These are phyloP conservation scores for Parasarocladium wereldwijsianum DNA, from an alignment of 2,329 filamentous ascomycete species.

Conservation along the genomic window DNA sequence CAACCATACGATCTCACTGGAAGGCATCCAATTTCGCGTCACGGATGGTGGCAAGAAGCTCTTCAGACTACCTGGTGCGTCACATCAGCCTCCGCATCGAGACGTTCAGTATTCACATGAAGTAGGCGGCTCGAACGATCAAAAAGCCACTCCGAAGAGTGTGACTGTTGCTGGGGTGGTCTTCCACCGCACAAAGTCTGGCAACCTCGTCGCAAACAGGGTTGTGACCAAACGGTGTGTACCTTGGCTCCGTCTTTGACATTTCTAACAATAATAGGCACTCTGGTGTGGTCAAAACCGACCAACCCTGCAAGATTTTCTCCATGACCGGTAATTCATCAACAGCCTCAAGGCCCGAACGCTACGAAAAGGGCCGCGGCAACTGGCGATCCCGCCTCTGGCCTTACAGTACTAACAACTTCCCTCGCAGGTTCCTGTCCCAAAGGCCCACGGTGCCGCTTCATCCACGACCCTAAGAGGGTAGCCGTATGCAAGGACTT, in stretches of 20 bases:
- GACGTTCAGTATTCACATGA: too few species aligned
- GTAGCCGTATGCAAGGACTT: conserved; percentile 85
- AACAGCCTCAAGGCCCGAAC: not conserved
- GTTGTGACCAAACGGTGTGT: conserved; percentile 65
- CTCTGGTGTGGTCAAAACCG: conserved; percentile 41
- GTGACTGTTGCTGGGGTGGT: conserved; percentile 60
- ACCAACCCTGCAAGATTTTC: conserved; percentile 60
- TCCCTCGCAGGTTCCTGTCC: conserved; percentile 59
- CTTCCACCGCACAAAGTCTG: conserved; percentile 75
- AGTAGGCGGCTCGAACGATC: conserved; percentile 42
- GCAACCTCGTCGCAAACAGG: conserved; percentile 69
- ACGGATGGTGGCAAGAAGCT: conserved; percentile 72
- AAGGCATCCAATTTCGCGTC: conserved; percentile 61
- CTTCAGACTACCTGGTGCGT: conserved; percentile 52
- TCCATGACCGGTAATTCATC: conserved; percentile 53
- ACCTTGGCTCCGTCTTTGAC: conserved; percentile 5
- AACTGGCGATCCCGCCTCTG: not conserved
- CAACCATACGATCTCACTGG: conserved; percentile 49
- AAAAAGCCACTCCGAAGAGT: conserved; percentile 59
- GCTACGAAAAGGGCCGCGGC: not conserved
- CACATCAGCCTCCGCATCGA: not conserved
- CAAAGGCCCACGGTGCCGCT: conserved; percentile 67
- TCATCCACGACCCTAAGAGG: conserved; percentile 70
- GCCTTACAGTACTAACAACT: conserved; percentile 27
- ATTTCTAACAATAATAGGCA: conserved; percentile 19